Percentiles rank a stretch among this genome's conserved stretches.
These are phyloP conservation scores for Cystoisospora suis DNA, from an alignment of 169 alveolate genomes.

Conservation along the genomic window DNA sequence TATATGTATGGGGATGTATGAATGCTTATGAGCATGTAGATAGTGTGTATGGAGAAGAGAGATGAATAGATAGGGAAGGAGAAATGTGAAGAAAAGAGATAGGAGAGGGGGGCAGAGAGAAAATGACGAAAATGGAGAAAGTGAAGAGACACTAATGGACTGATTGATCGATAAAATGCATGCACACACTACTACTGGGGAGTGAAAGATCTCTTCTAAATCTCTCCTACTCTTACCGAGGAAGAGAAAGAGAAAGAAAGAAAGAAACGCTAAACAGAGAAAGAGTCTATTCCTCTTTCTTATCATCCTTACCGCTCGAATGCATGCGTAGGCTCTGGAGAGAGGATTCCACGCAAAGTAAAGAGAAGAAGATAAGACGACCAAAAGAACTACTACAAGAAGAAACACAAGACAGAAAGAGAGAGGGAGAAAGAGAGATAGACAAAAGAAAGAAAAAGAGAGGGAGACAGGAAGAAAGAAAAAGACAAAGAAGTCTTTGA, in stretches of 20 bases:
- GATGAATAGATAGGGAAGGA: not conserved
- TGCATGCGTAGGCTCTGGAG: not conserved
- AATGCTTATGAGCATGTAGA: not conserved
- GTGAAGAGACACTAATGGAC: not conserved
- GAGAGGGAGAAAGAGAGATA: not conserved
- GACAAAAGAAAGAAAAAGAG: not conserved
- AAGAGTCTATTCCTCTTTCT: no score
- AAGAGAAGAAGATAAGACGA: not conserved
- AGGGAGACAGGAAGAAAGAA: not conserved
- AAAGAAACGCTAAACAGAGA: not conserved
- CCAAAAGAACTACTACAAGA: not conserved
- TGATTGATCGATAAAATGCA: not conserved
- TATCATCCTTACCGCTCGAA: not conserved
- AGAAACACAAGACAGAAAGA: not conserved
- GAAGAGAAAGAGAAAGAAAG: not conserved
- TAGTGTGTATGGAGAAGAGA: not conserved
- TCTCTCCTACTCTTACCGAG: not conserved
- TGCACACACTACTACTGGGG: not conserved
- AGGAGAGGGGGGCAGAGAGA: not conserved
- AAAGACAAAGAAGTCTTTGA: not conserved
- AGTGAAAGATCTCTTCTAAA: no score
- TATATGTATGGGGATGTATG: not conserved
- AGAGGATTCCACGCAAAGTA: conserved; percentile 3
- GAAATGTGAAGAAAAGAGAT: not conserved
- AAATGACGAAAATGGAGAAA: not conserved